Base-by-base conservation (phyloP, 2,329 filamentous ascomycete species). In the Diaporthe sp. region DNA sequence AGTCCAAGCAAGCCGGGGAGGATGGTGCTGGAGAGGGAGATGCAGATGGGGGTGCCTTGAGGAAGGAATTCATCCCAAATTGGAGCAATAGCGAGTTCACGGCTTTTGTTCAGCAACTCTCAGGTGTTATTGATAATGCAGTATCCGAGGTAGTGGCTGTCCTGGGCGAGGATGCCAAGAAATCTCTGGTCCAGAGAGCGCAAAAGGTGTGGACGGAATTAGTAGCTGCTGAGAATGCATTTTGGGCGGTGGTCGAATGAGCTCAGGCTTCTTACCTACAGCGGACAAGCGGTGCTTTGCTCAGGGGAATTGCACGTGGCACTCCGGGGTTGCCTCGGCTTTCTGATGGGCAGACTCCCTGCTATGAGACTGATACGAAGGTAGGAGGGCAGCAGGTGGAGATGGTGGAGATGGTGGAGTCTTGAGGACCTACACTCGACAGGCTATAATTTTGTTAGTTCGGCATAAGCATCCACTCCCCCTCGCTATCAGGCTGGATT, bases 31-130 rank as follows among this genome's bases (percentile, higher is more conserved):
- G 73, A 37, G 77, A 78, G n/a, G 79, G 82, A n/a, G 92, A 93
- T 80, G 85, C 85, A 0, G 92, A 94, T 80, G 92, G 92, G 0
- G 92, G 92, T 0, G 92, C 92, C 7, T 82, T 94, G 82, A 86
- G 92, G 74, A 86, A 86, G 68, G 88, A 90, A 80, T 93, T 94
- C 77, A 94, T 94, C 75, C 89, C 89, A 0, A 94, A 94, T 79
- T 94, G 92, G 93, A 91, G 90, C 60, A 91, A 89, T 77, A 78
- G 81, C 3, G 90, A 91, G 79, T 94, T 94, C 80, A 85, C 85
- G 51, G 83, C 79, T 70, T 93, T 93, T 84, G 92, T 93, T 19
- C 84, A 88, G 72, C 83, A 84, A 67, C 84, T 93, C 73, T 89
- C 87, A 37, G 83, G 80, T 31, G 85, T 93, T 10, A 84, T 93